Percentiles rank a stretch among this genome's conserved stretches.
Evolutionary conservation across 306 rosid genomes (phyloP).

Genomic region (Prosopis cineraria): DNA sequence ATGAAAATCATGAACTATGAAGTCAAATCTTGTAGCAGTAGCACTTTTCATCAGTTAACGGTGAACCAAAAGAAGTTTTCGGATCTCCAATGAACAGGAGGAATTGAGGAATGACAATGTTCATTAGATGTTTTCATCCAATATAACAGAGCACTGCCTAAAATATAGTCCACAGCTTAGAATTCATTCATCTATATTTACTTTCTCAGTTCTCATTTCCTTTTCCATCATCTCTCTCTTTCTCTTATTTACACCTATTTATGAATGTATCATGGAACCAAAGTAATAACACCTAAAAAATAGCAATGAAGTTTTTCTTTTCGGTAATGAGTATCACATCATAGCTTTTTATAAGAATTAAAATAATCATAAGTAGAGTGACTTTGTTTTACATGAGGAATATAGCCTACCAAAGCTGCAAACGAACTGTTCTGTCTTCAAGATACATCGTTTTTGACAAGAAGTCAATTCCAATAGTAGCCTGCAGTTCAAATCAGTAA

Average conservation of each 20-base stretch:
- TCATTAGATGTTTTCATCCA: background rate
- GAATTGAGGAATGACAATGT: background rate
- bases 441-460: constrained; percentile 87
- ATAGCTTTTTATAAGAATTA: background rate
- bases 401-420: constrained; percentile 76
- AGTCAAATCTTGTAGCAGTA: background rate
- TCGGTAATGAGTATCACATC: background rate
- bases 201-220: background rate
- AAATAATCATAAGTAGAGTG: background rate
- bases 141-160: background rate
- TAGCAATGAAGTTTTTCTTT: background rate
- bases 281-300: background rate
- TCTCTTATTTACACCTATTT: background rate
- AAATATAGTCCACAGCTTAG: background rate
- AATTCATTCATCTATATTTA: background rate
- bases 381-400: constrained; percentile 7
- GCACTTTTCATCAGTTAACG: background rate
- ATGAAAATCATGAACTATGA: background rate
- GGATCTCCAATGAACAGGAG: background rate
- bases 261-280: background rate
- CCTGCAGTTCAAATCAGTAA: constrained; percentile 49
- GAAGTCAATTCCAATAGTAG: constrained; percentile 84
- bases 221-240: background rate
- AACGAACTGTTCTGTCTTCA: constrained; percentile 82
- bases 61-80: background rate